Evolutionary conservation across 1,284 basidiomycete species (phyloP).

Genomic region (Malassezia vespertilionis): DNA sequence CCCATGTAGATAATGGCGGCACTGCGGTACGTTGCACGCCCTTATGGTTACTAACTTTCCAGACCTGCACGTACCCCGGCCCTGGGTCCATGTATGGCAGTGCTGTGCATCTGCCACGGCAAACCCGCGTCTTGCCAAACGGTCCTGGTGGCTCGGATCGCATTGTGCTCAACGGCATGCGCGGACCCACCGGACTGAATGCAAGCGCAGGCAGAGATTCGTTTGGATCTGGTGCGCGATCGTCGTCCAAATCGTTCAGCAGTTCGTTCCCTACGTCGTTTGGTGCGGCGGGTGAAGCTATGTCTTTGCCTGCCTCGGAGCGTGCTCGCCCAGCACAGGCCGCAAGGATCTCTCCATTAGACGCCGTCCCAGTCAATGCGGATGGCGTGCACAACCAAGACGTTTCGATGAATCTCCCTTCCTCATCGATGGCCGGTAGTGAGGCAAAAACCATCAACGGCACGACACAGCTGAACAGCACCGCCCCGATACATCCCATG

Average conservation of each 20-base stretch:
- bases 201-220: not conserved
- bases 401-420: no score
- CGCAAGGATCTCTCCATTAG: no score
- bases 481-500: constrained; percentile 49
- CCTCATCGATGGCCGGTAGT: no score
- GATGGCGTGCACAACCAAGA: no score
- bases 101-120: not conserved
- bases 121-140: no score
- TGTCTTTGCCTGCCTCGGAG: constrained; percentile 29
- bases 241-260: not conserved
- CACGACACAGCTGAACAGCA: constrained; percentile 16
- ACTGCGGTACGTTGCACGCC: constrained; percentile 11
- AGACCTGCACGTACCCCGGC: constrained; percentile 13
- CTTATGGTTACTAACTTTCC: no score
- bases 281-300: constrained; percentile 39
- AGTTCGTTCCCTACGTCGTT: constrained; percentile 33
- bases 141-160: constrained; percentile 15
- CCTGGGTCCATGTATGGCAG: not conserved
- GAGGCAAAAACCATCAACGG: no score
- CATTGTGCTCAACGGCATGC: constrained; percentile 8
- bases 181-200: not conserved
- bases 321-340: constrained; percentile 56
- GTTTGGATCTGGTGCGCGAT: not conserved
- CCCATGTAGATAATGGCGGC: constrained; percentile 9
- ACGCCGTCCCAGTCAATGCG: no score